phyloP scores from a whole-genome alignment of 1,139 yeast genomes.

The Geotrichum aggregatum region DNA sequence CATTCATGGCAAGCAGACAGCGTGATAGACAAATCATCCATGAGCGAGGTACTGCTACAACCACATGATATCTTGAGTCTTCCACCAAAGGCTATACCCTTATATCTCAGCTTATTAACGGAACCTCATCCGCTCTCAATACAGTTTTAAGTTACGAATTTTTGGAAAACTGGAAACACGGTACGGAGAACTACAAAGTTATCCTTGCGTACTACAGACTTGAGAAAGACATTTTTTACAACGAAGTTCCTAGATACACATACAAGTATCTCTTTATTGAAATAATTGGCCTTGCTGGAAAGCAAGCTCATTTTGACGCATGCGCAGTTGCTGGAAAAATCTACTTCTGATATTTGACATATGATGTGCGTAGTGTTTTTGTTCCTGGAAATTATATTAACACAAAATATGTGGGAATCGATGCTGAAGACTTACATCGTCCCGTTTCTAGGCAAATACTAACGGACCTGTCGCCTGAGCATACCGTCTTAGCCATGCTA shows the following conservation, averaged over 20 bases:
- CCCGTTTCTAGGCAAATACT: background rate
- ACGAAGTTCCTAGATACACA: background rate
- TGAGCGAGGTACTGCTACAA: background rate
- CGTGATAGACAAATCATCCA: background rate
- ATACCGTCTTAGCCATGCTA: background rate
- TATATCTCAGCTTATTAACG: background rate
- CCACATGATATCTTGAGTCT: background rate
- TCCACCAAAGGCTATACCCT: background rate
- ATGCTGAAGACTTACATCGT: background rate
- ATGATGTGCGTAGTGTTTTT: background rate
- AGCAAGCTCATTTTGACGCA: background rate
- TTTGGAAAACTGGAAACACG: background rate
- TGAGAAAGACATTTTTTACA: background rate
- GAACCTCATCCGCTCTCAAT: background rate
- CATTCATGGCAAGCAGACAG: background rate
- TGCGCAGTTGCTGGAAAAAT: background rate
- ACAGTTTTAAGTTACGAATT: background rate
- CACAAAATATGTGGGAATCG: background rate
- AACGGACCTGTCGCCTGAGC: constrained; percentile 1
- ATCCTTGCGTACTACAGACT: background rate
- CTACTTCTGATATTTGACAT: background rate
- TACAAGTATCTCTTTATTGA: background rate
- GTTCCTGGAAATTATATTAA: background rate
- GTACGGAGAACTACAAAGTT: background rate
- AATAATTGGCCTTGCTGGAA: background rate